Evolutionary conservation across 768 basidiomycete species (phyloP).

Genomic region (Gelatoporia subvermispora): DNA sequence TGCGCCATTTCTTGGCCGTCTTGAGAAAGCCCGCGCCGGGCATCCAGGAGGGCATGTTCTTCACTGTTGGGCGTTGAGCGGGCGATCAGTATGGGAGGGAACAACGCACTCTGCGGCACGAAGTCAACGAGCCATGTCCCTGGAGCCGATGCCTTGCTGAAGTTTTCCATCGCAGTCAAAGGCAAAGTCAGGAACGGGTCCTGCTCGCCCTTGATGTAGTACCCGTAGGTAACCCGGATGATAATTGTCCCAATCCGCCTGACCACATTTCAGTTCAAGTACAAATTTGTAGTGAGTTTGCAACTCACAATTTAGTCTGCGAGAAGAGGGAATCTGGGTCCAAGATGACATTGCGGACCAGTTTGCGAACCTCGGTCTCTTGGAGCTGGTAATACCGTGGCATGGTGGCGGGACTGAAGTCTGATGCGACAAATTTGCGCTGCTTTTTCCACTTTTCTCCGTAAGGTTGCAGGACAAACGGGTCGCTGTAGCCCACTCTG

Average conservation of each 20-base stretch:
- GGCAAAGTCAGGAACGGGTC: not conserved
- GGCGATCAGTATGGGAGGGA: no score
- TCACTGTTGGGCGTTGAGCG: not conserved
- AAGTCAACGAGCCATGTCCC: not conserved
- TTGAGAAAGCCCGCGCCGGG: not conserved
- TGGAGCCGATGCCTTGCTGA: not conserved
- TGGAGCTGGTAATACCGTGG: not conserved
- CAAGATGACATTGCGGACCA: not conserved
- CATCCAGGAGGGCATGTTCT: not conserved
- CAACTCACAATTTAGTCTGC: no score
- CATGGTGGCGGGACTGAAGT: not conserved
- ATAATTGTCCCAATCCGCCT: slow-evolving; percentile 2
- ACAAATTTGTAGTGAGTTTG: not conserved
- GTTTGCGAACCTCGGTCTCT: not conserved
- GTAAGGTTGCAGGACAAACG: not conserved
- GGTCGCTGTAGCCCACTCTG: not conserved
- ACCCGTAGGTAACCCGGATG: slow-evolving; percentile 3
- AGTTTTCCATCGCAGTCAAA: not conserved
- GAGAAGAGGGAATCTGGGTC: no score
- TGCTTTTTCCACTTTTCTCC: not conserved
- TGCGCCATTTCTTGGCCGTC: not conserved
- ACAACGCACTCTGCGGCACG: not conserved
- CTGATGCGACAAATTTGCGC: not conserved
- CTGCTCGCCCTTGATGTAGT: not conserved
- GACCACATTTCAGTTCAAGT: not conserved